Evolutionary conservation across 257 asterid genomes (phyloP).

Genomic region (Dorcoceras hygrometricum): DNA sequence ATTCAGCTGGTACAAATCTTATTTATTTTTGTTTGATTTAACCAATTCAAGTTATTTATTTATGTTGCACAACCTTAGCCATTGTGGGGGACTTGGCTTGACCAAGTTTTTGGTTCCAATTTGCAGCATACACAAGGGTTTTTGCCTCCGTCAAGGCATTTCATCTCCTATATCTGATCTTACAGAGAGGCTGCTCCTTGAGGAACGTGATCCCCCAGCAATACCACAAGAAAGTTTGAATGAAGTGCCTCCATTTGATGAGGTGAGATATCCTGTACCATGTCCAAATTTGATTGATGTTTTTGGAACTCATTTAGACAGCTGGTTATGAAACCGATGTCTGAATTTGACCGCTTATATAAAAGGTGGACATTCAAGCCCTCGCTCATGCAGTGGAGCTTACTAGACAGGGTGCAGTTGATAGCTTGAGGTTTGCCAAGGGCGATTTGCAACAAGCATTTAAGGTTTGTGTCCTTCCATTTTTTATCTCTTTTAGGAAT

Average conservation of each 20-base stretch:
- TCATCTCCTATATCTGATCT: slow-evolving; percentile 83
- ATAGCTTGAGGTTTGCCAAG: slow-evolving; percentile 93
- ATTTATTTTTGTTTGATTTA: no score
- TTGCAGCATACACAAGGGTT: slow-evolving; percentile 86
- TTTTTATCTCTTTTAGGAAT: neutral
- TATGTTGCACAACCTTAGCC: neutral
- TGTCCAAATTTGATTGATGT: neutral
- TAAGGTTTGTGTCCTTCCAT: slow-evolving; percentile 55
- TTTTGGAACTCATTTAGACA: slow-evolving; percentile 17
- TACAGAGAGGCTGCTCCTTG: slow-evolving; percentile 95
- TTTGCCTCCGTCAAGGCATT: slow-evolving; percentile 87
- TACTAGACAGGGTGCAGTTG: slow-evolving; percentile 96
- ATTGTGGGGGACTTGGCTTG: neutral
- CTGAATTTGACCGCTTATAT: slow-evolving; percentile 4
- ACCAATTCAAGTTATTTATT: no score
- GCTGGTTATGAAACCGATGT: neutral
- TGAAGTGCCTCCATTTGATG: slow-evolving; percentile 96
- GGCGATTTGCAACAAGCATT: slow-evolving; percentile 89
- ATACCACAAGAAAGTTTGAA: slow-evolving; percentile 65
- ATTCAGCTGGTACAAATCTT: neutral
- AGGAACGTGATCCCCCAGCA: slow-evolving; percentile 92
- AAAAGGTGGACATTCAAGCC: slow-evolving; percentile 95
- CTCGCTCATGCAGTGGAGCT: slow-evolving; percentile 99
- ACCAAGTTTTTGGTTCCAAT: slow-evolving; percentile 8
- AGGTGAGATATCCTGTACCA: slow-evolving; percentile 45